A percentile compares a stretch with the other conserved stretches of the same genome.
These are phyloP conservation scores for Tylopilus sp. DNA, from an alignment of 1,284 basidiomycete genomes.

Conservation along the genomic window DNA sequence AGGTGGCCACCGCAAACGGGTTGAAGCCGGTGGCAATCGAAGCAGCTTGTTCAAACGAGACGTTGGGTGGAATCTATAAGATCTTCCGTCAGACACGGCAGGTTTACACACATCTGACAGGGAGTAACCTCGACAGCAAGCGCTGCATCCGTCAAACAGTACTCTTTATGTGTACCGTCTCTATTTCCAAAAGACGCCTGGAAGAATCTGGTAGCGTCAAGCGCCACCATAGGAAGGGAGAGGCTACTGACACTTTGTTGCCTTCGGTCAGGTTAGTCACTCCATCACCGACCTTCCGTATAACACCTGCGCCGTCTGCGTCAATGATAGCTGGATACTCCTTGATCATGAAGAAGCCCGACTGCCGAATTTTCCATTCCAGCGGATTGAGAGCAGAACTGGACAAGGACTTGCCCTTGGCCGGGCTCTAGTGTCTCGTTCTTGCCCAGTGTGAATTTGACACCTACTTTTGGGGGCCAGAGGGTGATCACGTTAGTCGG, in stretches of 20 bases:
- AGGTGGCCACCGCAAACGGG: slow-evolving; percentile 32
- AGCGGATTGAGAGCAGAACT: slow-evolving; percentile 11
- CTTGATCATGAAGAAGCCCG: slow-evolving; percentile 1
- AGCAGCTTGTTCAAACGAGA: slow-evolving; percentile 44
- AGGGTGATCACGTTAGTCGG: slow-evolving; percentile 13
- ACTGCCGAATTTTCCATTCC: slow-evolving; percentile 9
- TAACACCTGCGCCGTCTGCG: slow-evolving; percentile 17
- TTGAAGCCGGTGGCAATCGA: slow-evolving; percentile 28
- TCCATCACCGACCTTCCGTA: slow-evolving; percentile 11
- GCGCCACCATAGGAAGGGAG: not conserved
- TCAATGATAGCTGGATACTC: slow-evolving; percentile 18
- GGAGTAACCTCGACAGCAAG: slow-evolving; percentile 37
- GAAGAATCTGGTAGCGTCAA: not conserved
- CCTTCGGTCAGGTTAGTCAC: slow-evolving; percentile 17
- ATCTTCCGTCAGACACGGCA: not conserved
- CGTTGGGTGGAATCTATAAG: slow-evolving; percentile 18
- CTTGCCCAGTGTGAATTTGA: slow-evolving; percentile 9
- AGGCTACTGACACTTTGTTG: slow-evolving; percentile 15
- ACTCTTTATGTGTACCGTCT: slow-evolving; percentile 42
- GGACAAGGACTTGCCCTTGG: slow-evolving; percentile 15
- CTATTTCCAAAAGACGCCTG: slow-evolving; percentile 2
- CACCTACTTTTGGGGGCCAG: slow-evolving; percentile 17
- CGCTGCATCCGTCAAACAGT: slow-evolving; percentile 35
- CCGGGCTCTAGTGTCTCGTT: slow-evolving; percentile 15
- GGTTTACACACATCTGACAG: not conserved